phyloP scores from a whole-genome alignment of 257 asterid species.

The Coffea eugenioides region DNA sequence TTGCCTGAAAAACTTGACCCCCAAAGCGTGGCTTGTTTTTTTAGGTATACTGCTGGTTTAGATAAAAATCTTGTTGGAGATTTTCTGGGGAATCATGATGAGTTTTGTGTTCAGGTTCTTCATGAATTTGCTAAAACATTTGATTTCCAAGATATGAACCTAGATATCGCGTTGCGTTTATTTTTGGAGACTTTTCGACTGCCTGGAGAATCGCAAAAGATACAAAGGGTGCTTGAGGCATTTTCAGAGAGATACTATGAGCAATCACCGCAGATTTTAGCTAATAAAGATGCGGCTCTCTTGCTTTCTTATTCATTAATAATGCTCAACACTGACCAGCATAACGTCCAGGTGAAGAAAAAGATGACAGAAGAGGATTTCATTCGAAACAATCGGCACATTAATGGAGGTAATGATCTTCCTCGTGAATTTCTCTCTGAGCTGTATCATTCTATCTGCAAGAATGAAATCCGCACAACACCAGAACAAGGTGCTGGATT shows the following conservation, averaged over 20 bases:
- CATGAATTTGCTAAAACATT: conserved; percentile 93
- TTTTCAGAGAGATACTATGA: conserved; percentile 94
- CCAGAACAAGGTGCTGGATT: conserved; percentile 93
- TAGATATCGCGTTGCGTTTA: conserved; percentile 87
- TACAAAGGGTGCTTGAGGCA: conserved; percentile 96
- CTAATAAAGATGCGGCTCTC: conserved; percentile 92
- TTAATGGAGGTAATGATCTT: conserved; percentile 88
- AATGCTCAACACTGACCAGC: conserved; percentile 95
- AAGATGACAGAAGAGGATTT: conserved; percentile 99
- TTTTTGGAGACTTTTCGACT: conserved; percentile 89
- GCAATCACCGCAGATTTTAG: conserved; percentile 82
- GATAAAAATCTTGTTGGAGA: conserved; percentile 98
- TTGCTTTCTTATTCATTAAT: conserved; percentile 86
- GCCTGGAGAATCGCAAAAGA: conserved; percentile 99
- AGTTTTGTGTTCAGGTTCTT: conserved; percentile 94
- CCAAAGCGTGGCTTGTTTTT: conserved; percentile 97
- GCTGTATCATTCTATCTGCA: conserved; percentile 81
- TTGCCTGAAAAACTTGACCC: conserved; percentile 98
- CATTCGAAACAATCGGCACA: conserved; percentile 84
- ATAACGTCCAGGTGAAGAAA: conserved; percentile 90
- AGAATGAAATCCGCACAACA: conserved; percentile 90
- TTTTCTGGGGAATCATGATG: conserved; percentile 98
- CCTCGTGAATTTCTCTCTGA: conserved; percentile 89
- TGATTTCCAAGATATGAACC: conserved; percentile 93
- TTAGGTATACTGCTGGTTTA: conserved; percentile 89